phyloP scores from a whole-genome alignment of 2,329 filamentous ascomycete species.

The Aotearoamyces nothofagi region DNA sequence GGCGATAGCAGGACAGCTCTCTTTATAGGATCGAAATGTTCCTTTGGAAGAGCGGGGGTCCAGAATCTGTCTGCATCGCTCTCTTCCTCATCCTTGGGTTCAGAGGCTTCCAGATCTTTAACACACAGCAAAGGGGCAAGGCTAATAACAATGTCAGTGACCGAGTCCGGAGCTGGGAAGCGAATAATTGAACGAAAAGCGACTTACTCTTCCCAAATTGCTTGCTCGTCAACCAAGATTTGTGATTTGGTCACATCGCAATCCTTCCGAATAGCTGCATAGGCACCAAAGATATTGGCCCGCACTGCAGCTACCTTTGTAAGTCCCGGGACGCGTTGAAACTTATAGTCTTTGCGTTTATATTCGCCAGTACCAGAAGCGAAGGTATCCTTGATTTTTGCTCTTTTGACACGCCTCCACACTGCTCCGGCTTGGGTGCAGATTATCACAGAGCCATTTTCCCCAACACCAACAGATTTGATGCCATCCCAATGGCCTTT shows the following conservation, averaged over 20 bases:
- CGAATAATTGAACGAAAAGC: too few relatives aligned
- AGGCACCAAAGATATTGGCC: conserved; percentile 81
- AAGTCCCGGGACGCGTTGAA: conserved; percentile 75
- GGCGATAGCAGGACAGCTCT: conserved; percentile 42
- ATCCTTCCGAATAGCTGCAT: conserved; percentile 74
- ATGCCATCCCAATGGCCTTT: conserved; percentile 56
- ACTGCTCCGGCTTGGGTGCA: conserved; percentile 86
- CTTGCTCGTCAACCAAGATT: conserved; percentile 50
- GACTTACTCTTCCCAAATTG: conserved; percentile 67
- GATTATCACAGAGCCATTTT: conserved; percentile 88
- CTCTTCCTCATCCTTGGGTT: conserved; percentile 23
- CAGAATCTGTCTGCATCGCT: conserved; percentile 27
- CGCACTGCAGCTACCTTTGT: conserved; percentile 73
- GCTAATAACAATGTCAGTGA: too few relatives aligned
- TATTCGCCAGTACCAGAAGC: conserved; percentile 30
- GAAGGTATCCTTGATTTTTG: conserved; percentile 57
- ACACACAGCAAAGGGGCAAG: conserved; percentile 57
- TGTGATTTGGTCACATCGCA: conserved; percentile 63
- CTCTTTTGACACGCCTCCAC: conserved; percentile 74
- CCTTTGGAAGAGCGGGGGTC: conserved; percentile 28
- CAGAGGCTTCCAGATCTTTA: conserved; percentile 33
- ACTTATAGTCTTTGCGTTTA: conserved; percentile 84
- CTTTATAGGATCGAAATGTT: conserved; percentile 33
- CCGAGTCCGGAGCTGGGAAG: too few relatives aligned
- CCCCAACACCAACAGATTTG: conserved; percentile 73